phyloP scores from a whole-genome alignment of 1,284 basidiomycete genomes.

The Dichomitus squalens region DNA sequence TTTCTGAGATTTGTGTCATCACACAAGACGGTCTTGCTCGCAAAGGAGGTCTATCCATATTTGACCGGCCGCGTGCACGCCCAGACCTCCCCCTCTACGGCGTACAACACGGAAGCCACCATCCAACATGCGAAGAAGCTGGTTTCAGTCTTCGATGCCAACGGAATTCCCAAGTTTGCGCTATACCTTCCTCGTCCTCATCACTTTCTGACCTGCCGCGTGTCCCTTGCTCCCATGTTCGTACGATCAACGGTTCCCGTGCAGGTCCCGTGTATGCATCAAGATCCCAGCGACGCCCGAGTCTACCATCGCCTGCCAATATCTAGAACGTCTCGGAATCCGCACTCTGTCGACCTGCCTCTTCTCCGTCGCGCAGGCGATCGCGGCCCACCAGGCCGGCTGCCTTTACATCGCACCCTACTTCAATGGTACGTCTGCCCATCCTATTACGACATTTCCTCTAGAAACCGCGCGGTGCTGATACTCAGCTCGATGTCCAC shows the following conservation, averaged over 20 bases:
- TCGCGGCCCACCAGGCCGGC: conserved; percentile 49
- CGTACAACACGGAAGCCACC: conserved; percentile 47
- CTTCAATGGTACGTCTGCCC: conserved; percentile 43
- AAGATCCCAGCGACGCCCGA: conserved; percentile 54
- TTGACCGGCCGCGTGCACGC: conserved; percentile 49
- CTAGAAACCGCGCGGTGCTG: no score
- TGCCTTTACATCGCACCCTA: conserved; percentile 53
- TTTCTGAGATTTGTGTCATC: no score
- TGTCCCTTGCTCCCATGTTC: background rate
- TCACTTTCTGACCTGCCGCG: background rate
- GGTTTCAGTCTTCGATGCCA: conserved; percentile 43
- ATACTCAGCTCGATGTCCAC: no score
- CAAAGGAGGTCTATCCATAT: conserved; percentile 46
- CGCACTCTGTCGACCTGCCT: conserved; percentile 50
- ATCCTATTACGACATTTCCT: background rate
- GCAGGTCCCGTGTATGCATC: conserved; percentile 49
- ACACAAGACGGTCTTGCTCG: conserved; percentile 46
- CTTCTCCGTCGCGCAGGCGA: conserved; percentile 49
- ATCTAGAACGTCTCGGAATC: conserved; percentile 43
- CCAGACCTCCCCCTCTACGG: conserved; percentile 47
- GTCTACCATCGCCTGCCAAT: conserved; percentile 46
- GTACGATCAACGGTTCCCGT: background rate
- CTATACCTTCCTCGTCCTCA: background rate
- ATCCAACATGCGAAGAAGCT: conserved; percentile 47
- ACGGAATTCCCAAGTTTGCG: conserved; percentile 46